A percentile compares a stretch with the other conserved stretches of the same genome.
Evolutionary conservation across 805 yeast species (phyloP).

Genomic region (Lachancea waltii): DNA sequence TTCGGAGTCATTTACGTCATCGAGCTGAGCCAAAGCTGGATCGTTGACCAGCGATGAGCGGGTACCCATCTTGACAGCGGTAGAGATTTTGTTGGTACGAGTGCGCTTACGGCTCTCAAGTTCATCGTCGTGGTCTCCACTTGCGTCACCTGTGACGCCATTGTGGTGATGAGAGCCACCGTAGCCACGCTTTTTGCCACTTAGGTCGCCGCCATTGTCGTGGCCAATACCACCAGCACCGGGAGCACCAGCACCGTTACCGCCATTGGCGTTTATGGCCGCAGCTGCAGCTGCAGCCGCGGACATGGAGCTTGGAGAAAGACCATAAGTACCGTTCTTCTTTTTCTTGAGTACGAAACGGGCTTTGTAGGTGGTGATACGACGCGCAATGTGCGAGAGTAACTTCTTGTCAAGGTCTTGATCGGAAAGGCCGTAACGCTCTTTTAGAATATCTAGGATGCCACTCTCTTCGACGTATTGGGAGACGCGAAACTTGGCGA

Average conservation of each 20-base stretch:
- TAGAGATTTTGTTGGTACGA: constrained; percentile 10
- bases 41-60: constrained; percentile 9
- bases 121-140: constrained; percentile 8
- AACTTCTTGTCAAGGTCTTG: constrained; percentile 29
- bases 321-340: constrained; percentile 28
- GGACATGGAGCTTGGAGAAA: constrained; percentile 9
- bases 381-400: constrained; percentile 28
- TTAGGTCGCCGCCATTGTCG: neutral
- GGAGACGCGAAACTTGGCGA: constrained; percentile 29
- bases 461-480: constrained; percentile 32
- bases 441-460: constrained; percentile 25
- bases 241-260: constrained; percentile 3
- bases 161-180: neutral
- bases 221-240: neutral
- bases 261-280: constrained; percentile 10
- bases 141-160: neutral
- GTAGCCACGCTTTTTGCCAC: neutral
- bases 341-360: constrained; percentile 31
- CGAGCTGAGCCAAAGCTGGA: constrained; percentile 10
- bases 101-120: constrained; percentile 10
- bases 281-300: constrained; percentile 16
- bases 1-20: constrained; percentile 12
- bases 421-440: constrained; percentile 27
- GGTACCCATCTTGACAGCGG: constrained; percentile 12
- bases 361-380: constrained; percentile 33